Percentiles rank a stretch among this genome's conserved stretches.
phyloP scores from a whole-genome alignment of 345 rosid genomes.

The Syzygium aqueum region DNA sequence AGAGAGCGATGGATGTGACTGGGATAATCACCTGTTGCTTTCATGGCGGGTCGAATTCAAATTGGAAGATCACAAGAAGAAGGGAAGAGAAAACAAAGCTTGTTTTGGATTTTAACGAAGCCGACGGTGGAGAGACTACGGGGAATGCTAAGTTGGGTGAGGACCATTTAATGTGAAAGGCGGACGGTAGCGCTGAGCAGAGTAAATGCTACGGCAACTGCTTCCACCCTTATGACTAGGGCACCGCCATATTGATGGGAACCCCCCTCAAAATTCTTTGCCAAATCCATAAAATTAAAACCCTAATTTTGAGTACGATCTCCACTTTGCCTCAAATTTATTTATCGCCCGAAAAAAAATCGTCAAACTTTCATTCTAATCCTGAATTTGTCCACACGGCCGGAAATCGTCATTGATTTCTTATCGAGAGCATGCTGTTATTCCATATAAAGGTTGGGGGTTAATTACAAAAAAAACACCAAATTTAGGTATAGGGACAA shows the following conservation, averaged over 20 bases:
- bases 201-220: neutral
- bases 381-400: rapidly evolving
- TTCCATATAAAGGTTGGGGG: neutral
- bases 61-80: neutral
- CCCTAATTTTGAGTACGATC: neutral
- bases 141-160: neutral
- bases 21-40: neutral
- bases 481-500: too few relatives aligned
- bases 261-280: neutral
- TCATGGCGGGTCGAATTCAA: neutral
- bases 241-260: neutral
- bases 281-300: neutral
- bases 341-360: neutral
- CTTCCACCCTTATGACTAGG: neutral
- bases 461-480: too few relatives aligned
- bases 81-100: neutral
- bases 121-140: neutral
- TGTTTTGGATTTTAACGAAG: neutral
- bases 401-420: neutral
- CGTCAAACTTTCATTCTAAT: neutral
- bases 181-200: neutral
- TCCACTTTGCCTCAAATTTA: neutral
- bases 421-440: rapidly evolving
- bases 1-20: neutral
- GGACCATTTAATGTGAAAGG: neutral